Conservation (phyloP, 768 basidiomycete species). For the Phlebiopsis gigantea region DNA sequence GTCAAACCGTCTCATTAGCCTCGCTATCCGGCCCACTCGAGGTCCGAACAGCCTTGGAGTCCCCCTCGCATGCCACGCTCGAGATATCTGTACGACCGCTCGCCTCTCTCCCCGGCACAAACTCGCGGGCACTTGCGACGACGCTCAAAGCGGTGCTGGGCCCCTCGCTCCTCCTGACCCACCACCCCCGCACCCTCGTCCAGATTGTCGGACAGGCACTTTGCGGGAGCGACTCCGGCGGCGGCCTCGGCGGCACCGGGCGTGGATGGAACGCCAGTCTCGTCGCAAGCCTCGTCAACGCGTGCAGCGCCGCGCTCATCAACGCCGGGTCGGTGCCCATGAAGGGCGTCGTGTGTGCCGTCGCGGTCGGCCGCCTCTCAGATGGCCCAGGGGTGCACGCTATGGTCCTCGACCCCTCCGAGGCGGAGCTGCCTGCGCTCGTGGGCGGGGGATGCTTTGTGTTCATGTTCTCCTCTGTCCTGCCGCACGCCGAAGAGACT, state of each 20-base stretch:
- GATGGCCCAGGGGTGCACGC: conserved; percentile 10
- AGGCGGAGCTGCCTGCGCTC: conserved; percentile 33
- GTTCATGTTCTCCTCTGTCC: conserved; percentile 43
- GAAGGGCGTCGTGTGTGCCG: conserved; percentile 70
- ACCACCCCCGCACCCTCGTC: conserved; percentile 65
- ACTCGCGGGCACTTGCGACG: conserved; percentile 54
- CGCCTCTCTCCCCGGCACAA: conserved; percentile 61
- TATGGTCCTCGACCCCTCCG: conserved; percentile 50
- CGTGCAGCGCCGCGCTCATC: conserved; percentile 61
- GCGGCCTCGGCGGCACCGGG: conserved; percentile 18
- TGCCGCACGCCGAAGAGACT: conserved; percentile 20
- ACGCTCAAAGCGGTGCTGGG: conserved; percentile 52
- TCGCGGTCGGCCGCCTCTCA: conserved; percentile 43
- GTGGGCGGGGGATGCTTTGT: conserved; percentile 62
- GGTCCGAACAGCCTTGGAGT: conserved; percentile 62
- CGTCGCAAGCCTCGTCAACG: conserved; percentile 65
- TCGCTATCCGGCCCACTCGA: conserved; percentile 82
- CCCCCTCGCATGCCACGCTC: conserved; percentile 66
- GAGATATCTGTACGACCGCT: conserved; percentile 72
- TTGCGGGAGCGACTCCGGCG: conserved; percentile 22
- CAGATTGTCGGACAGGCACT: conserved; percentile 76
- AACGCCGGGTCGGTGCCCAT: conserved; percentile 69
- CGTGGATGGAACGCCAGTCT: conserved; percentile 36
- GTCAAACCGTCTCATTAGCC: conserved; percentile 44
- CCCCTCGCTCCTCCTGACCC: conserved; percentile 59